Conservation (phyloP, 176 grass and related monocot species). For the Phoenix roebelenii region DNA sequence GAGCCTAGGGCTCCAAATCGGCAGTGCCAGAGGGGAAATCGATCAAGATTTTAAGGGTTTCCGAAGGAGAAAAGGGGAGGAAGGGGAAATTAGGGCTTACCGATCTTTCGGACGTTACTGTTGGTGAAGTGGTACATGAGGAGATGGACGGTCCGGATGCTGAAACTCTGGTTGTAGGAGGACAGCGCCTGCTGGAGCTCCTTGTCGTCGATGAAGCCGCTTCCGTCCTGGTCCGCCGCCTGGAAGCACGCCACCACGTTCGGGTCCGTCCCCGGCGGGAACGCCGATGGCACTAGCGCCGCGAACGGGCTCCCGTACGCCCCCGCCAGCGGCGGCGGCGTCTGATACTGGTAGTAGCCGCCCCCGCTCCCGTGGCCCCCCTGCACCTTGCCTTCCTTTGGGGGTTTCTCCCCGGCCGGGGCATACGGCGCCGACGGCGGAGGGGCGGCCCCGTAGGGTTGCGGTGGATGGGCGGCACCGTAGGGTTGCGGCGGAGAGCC, state of each 20-base stretch:
- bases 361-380: background rate
- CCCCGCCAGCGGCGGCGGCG: background rate
- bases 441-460: background rate
- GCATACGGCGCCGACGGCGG: slow-evolving; percentile 6
- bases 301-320: slow-evolving; percentile 38
- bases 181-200: slow-evolving; percentile 90
- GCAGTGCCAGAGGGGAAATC: too few relatives aligned
- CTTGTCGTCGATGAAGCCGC: slow-evolving; percentile 89
- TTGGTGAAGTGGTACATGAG: slow-evolving; percentile 97
- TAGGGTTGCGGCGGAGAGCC: background rate
- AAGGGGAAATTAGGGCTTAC: slow-evolving; percentile 10
- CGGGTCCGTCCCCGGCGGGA: slow-evolving; percentile 76
- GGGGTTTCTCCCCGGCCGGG: background rate
- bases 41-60: too few relatives aligned
- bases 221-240: slow-evolving; percentile 76
- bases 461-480: background rate
- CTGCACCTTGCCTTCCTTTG: slow-evolving; percentile 7
- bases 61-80: background rate
- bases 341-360: too few relatives aligned
- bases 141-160: slow-evolving; percentile 83
- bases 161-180: slow-evolving; percentile 72
- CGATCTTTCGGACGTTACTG: slow-evolving; percentile 79
- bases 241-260: slow-evolving; percentile 92
- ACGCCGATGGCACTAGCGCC: slow-evolving; percentile 58
- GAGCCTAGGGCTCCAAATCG: too few relatives aligned